phyloP scores from a whole-genome alignment of 768 basidiomycete species.

The Calocybe indica region DNA sequence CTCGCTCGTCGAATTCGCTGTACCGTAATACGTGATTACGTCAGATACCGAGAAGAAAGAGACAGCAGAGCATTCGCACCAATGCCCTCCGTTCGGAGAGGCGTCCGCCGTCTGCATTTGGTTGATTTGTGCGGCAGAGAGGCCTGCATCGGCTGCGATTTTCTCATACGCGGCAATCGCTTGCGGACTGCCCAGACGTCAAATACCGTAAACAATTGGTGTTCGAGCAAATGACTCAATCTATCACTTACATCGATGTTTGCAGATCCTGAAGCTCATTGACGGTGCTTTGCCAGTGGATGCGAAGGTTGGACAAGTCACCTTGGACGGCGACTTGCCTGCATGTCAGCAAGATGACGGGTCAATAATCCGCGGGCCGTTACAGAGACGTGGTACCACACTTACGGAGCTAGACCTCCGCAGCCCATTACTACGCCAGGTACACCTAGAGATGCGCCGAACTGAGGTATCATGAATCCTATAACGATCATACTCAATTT shows the following conservation, averaged over 20 bases:
- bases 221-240: not conserved
- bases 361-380: too few relatives aligned
- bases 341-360: not conserved
- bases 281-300: constrained; percentile 20
- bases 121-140: constrained; percentile 10
- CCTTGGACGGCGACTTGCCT: constrained; percentile 20
- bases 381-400: not conserved
- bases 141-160: constrained; percentile 12
- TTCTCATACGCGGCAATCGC: constrained; percentile 16
- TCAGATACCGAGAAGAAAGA: too few relatives aligned
- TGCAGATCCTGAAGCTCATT: constrained; percentile 16
- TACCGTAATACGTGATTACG: not conserved
- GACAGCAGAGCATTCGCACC: constrained; percentile 5
- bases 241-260: constrained; percentile 12
- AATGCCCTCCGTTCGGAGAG: constrained; percentile 17
- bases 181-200: constrained; percentile 10
- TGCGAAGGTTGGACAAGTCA: constrained; percentile 14
- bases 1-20: constrained; percentile 20
- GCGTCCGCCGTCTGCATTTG: constrained; percentile 20
- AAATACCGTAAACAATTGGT: not conserved
- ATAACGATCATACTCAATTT: not conserved
- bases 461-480: constrained; percentile 20
- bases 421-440: constrained; percentile 18
- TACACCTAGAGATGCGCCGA: constrained; percentile 17
- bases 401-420: constrained; percentile 18